Evolutionary conservation across 345 rosid genomes (phyloP), one percentile per base, ranked within the genome.

Genomic region (Ceriops decandra): DNA sequence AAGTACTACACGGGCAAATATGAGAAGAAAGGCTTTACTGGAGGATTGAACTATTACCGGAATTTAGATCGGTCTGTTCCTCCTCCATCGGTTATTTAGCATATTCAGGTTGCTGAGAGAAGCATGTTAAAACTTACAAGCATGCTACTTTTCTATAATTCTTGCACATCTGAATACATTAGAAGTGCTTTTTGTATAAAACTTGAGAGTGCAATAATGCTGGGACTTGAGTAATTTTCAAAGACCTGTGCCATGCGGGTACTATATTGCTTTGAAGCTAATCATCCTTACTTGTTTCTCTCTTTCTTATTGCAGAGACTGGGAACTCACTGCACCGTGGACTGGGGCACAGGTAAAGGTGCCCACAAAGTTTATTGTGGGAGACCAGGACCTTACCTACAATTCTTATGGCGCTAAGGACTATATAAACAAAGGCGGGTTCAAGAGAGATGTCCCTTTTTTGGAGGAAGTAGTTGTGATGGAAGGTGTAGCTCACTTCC

Each of bases 401-500:
- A 68, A 70, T 36, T n/a, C 66, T 35, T 21, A 65, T 0, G 68
- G 70, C 5, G 20, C 53, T 47, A 80, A 77, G 68, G 77, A 77
- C 10, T 74, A 54, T 27, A 68, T 82, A 22, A 69, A 69, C 68
- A 61, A 66, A 27, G 83, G 82, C 9, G 76, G 73, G 15, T 47
- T 77, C 46, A 67, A 80, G 72, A 70, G 57, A 62, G 51, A 7
- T 16, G 78, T 73, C 2, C 81, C 74, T 11, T 32, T 66, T 3
- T 35, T 82, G 53, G 35, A 80, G 28, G 80, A 72, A 42, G 74
- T 77, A 1, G 78, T 79, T 60, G 65, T 82, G 17, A 71, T 79
- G 77, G 75, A 79, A 74, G 86, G 80, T 5, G 82, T 70, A 20
- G 77, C 69, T 16, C 86, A 80, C 52, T 82, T 74, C 57, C n/a